Evolutionary conservation across 371 early-diverging fungal genomes (phyloP).

Genomic region (Mortierella sp.): DNA sequence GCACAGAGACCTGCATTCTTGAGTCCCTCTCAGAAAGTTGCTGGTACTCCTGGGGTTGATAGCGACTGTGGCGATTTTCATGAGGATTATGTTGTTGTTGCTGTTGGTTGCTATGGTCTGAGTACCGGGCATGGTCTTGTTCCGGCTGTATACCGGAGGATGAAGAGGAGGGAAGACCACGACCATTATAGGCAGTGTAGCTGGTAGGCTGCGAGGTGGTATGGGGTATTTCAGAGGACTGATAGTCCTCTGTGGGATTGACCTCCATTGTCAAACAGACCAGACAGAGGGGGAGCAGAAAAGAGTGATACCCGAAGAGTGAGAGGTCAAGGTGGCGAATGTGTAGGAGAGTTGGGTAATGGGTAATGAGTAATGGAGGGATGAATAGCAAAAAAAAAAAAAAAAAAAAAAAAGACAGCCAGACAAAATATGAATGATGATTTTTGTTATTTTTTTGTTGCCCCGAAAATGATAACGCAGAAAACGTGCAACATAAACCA

Average conservation of each 20-base stretch:
- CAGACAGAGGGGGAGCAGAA: not conserved
- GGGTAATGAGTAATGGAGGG: not conserved
- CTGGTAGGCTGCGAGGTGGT: not conserved
- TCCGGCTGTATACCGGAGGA: constrained; percentile 2
- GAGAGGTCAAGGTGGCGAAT: not conserved
- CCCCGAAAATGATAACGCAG: no score
- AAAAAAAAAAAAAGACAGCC: no score
- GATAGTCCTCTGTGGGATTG: constrained; percentile 20
- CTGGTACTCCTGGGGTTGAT: constrained; percentile 5
- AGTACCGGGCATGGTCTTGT: not conserved
- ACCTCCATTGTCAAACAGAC: constrained; percentile 19
- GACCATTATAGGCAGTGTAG: constrained; percentile 1
- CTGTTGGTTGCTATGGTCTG: not conserved
- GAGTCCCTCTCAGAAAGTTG: constrained; percentile 16
- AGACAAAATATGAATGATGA: no score
- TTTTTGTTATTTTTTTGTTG: no score
- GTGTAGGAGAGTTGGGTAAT: not conserved
- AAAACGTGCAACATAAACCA: no score
- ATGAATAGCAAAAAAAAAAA: no score
- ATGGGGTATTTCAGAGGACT: constrained; percentile 10
- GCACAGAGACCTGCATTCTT: not conserved
- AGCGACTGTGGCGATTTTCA: not conserved
- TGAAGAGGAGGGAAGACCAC: not conserved
- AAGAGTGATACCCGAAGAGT: not conserved
- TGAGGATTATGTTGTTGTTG: constrained; percentile 3